Conservation (phyloP, 441 rosid genomes). For the Erodium chrysanthum region DNA sequence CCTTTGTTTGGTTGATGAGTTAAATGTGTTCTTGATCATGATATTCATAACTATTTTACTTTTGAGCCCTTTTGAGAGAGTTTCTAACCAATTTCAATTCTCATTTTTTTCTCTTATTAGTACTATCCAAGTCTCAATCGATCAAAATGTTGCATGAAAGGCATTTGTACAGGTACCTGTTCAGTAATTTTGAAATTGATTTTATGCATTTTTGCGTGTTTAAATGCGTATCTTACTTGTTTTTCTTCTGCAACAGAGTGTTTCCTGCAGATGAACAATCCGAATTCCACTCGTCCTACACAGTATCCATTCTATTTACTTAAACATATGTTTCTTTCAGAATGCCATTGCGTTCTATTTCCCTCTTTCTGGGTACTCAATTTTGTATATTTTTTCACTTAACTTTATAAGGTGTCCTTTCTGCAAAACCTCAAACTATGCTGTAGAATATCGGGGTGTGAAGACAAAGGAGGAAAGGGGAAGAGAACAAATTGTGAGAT, state of each 20-base stretch:
- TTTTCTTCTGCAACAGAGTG: conserved; percentile 44
- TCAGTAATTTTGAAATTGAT: too few relatives aligned
- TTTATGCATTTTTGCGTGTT: too few relatives aligned
- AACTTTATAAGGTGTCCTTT: conserved; percentile 53
- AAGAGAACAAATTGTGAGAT: conserved; percentile 79
- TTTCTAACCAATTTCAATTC: conserved; percentile 9
- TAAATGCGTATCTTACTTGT: too few relatives aligned
- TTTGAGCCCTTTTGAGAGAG: not conserved
- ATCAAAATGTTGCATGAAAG: conserved; percentile 91
- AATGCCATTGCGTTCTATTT: not conserved
- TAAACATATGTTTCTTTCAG: not conserved
- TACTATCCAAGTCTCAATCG: conserved; percentile 91
- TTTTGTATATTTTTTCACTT: conserved; percentile 20
- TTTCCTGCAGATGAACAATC: conserved; percentile 99
- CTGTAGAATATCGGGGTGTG: conserved; percentile 86
- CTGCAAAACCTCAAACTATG: conserved; percentile 91
- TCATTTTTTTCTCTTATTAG: conserved; percentile 31
- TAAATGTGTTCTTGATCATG: not conserved
- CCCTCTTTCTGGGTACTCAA: conserved; percentile 8
- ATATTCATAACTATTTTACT: not conserved
- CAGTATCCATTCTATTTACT: conserved; percentile 60
- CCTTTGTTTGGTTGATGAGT: conserved; percentile 5
- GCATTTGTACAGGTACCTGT: conserved; percentile 58
- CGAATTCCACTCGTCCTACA: conserved; percentile 78
- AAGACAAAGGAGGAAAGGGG: conserved; percentile 95